Evolutionary conservation across 768 basidiomycete species (phyloP).

Genomic region (Xerocomellus amylosporus): DNA sequence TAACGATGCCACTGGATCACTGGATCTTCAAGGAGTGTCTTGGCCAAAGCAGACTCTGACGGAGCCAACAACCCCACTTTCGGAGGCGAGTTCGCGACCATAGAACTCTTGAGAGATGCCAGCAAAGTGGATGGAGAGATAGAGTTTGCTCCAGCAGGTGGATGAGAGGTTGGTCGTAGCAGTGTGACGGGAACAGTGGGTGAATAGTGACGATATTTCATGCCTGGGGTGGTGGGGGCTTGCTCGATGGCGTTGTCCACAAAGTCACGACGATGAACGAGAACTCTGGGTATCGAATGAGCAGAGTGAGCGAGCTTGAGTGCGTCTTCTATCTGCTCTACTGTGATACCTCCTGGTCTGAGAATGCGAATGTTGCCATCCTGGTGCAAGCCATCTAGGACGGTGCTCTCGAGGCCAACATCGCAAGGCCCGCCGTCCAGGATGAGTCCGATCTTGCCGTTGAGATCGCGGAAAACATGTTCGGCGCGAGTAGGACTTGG

Average conservation of each 20-base stretch:
- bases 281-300: conserved; percentile 50
- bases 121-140: conserved; percentile 39
- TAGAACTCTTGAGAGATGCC: conserved; percentile 37
- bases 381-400: conserved; percentile 79
- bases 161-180: conserved; percentile 49
- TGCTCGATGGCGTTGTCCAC: conserved; percentile 63
- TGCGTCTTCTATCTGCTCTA: conserved; percentile 75
- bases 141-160: conserved; percentile 36
- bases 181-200: conserved; percentile 85
- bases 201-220: conserved; percentile 99
- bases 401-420: conserved; percentile 94
- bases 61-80: conserved; percentile 71
- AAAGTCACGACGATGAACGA: conserved; percentile 82
- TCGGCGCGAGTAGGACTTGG: conserved; percentile 90
- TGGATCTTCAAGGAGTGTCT: conserved; percentile 27
- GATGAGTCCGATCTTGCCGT: conserved; percentile 70
- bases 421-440: conserved; percentile 90
- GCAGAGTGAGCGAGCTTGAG: conserved; percentile 43
- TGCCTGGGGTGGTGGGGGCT: conserved; percentile 92
- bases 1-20: conserved; percentile 57
- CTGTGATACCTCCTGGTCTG: conserved; percentile 88
- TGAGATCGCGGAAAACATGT: conserved; percentile 79
- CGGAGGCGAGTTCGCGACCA: not conserved
- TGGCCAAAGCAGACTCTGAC: conserved; percentile 48
- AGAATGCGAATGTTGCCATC: conserved; percentile 79